A percentile compares a stretch with the other conserved stretches of the same genome.
Evolutionary conservation across 495 filamentous ascomycete species (phyloP).

Genomic region (Hamigera avellanea): DNA sequence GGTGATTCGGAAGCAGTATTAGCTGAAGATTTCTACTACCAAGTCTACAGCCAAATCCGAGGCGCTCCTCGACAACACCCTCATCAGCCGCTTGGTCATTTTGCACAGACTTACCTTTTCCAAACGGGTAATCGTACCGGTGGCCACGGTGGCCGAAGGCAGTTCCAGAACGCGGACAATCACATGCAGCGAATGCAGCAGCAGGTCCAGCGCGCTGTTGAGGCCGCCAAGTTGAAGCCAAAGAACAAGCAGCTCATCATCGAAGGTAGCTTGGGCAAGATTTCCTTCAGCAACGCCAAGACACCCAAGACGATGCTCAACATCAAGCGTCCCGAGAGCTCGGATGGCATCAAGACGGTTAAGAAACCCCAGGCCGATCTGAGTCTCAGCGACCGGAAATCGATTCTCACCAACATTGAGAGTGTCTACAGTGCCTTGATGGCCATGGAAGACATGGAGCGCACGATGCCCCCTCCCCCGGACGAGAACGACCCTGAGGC

Average conservation of each 20-base stretch:
- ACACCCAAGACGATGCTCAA: conserved; percentile 90
- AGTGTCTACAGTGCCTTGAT: conserved; percentile 76
- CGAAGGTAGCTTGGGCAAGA: conserved; percentile 96
- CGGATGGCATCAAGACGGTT: conserved; percentile 33
- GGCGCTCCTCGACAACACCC: conserved; percentile 78
- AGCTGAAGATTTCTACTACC: conserved; percentile 95
- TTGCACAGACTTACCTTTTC: conserved; percentile 95
- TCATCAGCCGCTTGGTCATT: conserved; percentile 83
- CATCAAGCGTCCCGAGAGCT: conserved; percentile 77
- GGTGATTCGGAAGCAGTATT: conserved; percentile 67
- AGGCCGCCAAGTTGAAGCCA: conserved; percentile 90
- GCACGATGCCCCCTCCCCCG: conserved; percentile 64
- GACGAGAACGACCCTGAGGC: conserved; percentile 51
- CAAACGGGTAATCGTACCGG: conserved; percentile 76
- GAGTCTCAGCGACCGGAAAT: conserved; percentile 63
- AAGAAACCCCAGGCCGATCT: conserved; percentile 35
- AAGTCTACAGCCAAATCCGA: conserved; percentile 88
- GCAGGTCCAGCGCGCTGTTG: conserved; percentile 92
- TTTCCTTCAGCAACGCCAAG: conserved; percentile 97
- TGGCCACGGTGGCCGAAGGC: conserved; percentile 47
- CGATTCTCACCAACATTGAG: conserved; percentile 74
- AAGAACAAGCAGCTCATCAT: conserved; percentile 98
- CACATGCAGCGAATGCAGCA: conserved; percentile 99
- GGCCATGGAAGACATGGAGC: conserved; percentile 86
- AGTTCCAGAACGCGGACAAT: conserved; percentile 73